Percentiles rank a stretch among this genome's conserved stretches.
Evolutionary conservation across 2,329 filamentous ascomycete genomes (phyloP).

Genomic region (Curvularia verruculosa): DNA sequence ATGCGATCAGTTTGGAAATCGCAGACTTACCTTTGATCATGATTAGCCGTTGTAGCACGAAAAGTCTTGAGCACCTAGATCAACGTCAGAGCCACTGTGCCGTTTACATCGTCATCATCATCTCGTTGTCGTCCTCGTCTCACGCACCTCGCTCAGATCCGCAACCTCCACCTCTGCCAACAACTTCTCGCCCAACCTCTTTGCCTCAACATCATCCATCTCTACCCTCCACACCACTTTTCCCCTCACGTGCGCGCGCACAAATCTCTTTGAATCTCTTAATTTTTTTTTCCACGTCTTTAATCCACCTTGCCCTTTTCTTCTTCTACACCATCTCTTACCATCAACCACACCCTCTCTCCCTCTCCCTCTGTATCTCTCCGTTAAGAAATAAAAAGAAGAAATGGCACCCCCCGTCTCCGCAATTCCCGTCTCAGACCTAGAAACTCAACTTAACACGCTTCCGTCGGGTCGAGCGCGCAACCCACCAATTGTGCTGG

Average conservation of each 20-base stretch:
- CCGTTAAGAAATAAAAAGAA: too few species aligned
- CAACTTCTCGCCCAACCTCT: conserved; percentile 60
- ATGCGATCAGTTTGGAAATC: not conserved
- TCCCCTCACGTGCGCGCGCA: not conserved
- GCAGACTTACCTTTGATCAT: conserved; percentile 15
- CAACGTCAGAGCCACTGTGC: conserved; percentile 1
- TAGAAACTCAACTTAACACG: conserved; percentile 59
- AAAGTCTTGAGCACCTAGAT: conserved; percentile 51
- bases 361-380: too few species aligned
- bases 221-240: not conserved
- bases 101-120: not conserved
- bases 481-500: conserved; percentile 60
- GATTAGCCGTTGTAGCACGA: conserved; percentile 30
- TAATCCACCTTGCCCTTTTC: too few species aligned
- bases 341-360: not conserved
- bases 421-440: conserved; percentile 59
- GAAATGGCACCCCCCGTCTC: conserved; percentile 63
- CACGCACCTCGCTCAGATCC: conserved; percentile 38
- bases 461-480: conserved; percentile 59
- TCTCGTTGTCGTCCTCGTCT: not conserved
- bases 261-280: conserved; percentile 1
- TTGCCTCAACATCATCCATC: conserved; percentile 43
- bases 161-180: conserved; percentile 49
- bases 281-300: not conserved
- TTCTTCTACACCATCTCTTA: not conserved